phyloP scores from a whole-genome alignment of 1,284 basidiomycete genomes.

The Rhodotorula sp. region DNA sequence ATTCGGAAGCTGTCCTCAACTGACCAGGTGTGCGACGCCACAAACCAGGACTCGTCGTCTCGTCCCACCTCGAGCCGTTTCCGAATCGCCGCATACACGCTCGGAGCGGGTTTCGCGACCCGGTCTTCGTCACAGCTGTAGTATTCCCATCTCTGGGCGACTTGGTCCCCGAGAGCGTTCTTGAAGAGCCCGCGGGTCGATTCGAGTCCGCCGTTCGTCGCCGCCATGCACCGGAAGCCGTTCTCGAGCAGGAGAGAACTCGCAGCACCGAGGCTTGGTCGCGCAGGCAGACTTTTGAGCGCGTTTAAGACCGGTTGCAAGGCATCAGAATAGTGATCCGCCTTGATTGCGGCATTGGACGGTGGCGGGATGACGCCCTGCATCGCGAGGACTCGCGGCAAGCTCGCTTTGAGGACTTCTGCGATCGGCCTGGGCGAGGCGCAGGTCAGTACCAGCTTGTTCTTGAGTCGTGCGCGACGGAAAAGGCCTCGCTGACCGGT shows the following conservation, averaged over 20 bases:
- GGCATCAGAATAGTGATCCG: not conserved
- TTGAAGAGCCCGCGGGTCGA: slow-evolving; percentile 15
- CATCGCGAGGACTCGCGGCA: slow-evolving; percentile 28
- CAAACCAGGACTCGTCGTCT: slow-evolving; percentile 23
- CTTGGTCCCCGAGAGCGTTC: slow-evolving; percentile 6
- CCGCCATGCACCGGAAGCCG: slow-evolving; percentile 21
- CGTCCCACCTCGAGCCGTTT: slow-evolving; percentile 4
- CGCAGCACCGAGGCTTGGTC: slow-evolving; percentile 5
- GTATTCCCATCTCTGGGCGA: slow-evolving; percentile 8
- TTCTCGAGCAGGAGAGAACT: slow-evolving; percentile 7
- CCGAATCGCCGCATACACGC: slow-evolving; percentile 29
- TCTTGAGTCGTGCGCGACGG: accelerated
- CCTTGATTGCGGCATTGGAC: not conserved
- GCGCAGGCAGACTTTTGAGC: slow-evolving; percentile 5
- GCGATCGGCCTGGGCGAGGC: slow-evolving; percentile 27
- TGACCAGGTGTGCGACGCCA: slow-evolving; percentile 31
- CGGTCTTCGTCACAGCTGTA: slow-evolving; percentile 30
- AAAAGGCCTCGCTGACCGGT: slow-evolving; percentile 7
- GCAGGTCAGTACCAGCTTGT: not conserved
- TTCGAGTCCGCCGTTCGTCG: slow-evolving; percentile 33
- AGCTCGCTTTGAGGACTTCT: slow-evolving; percentile 18
- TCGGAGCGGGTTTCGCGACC: slow-evolving; percentile 31
- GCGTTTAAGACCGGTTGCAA: slow-evolving; percentile 7
- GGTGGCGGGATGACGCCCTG: slow-evolving; percentile 5
- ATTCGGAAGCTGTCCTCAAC: not conserved